Evolutionary conservation across 2,329 filamentous ascomycete genomes (phyloP), one percentile per base, ranked within the genome.

Genomic region (Orbilia javanica): DNA sequence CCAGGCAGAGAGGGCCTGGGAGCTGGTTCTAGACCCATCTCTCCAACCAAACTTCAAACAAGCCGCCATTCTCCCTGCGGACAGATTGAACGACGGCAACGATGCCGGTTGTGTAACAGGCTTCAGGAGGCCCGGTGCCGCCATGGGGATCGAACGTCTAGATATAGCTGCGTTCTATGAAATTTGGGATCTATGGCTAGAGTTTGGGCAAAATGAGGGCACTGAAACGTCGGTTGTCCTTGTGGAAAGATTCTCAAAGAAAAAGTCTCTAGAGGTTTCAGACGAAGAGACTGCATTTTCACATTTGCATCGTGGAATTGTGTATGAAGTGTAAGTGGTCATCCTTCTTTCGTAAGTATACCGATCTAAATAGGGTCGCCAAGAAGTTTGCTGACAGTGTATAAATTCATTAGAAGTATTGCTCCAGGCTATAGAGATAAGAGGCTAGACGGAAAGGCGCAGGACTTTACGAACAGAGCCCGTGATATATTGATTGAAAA

Each of bases 21-120:
- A 80, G 34, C 55, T 71, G 2, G 72, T 83, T 0, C 67, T 81
- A 42, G 79, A 81, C 4, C 44, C 44, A 4, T 25, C 20, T 13
- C 36, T 82, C 7, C 60, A 62, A 1, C 82, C 82, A 3, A 10
- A 81, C n/a, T 27, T 81, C 20, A 70, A 71, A 25, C 53, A 79
- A 52, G 64, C 74, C 48, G 29, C 42, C 18, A 53, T 80, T 44
- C 63, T 82, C 36, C 76, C 79, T 4, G 68, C 82, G 50, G 78
- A 82, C 25, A 81, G 80, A 8, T 42, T 67, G 44, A 67, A 67
- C 20, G 64, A 67, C 15, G 20, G 27, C 6, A 42, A 67, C 4
- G 64, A 67, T 6, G 44, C 48, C 6, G 36, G 25, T 7, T 27
- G 64, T 34, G 31, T 39, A 2, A 44, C 18, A 22, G 29, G 46